Evolutionary conservation across 495 filamentous ascomycete species (phyloP), one percentile per base, ranked within the genome.

Genomic region (Aspergillus taichungensis): DNA sequence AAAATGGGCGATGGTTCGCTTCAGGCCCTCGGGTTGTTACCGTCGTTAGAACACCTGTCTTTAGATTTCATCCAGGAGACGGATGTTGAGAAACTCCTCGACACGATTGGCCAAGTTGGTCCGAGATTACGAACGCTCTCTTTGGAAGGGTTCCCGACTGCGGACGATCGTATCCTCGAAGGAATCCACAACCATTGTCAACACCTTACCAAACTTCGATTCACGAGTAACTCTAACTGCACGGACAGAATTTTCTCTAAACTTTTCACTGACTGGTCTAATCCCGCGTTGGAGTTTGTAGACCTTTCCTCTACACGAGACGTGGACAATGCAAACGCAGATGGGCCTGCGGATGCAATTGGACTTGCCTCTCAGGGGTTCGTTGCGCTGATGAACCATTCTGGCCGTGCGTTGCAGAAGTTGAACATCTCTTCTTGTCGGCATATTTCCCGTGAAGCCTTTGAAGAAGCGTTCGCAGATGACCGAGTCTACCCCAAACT

Each of bases 361-460:
- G 88, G 88, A 12, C 76, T 95, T 43, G 85, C 80, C 36, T 82
- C 79, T 8, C 57, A 71, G 33, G 87, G 85, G 0, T 90, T 96
- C 61, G 53, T 71, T 37, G 83, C 87, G 1, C 61, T 95, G 41
- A 94, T 96, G 85, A 64, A 64, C n/a, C 89, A 95, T 56, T 94
- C 88, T 0, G 84, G 85, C 32, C 50, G 57, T 6, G 62, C 54
- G 8, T 63, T 95, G 1, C 62, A 73, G 45, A 64, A 72, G 12
- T 64, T 96, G 13, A 82, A 91, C 52, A 70, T 95, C 27, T 68
- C 82, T 10, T 87, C 80, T 6, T 94, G 88, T 56, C 80, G 88
- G 14, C 82, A 92, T 55, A 85, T 96, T 40, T 73, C 73, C 6
- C 65, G 68, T 37, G 68, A 72, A 13, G 78, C 83, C 0, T 87